phyloP scores from a whole-genome alignment of 768 basidiomycete genomes.

The Tricholoma sp. region DNA sequence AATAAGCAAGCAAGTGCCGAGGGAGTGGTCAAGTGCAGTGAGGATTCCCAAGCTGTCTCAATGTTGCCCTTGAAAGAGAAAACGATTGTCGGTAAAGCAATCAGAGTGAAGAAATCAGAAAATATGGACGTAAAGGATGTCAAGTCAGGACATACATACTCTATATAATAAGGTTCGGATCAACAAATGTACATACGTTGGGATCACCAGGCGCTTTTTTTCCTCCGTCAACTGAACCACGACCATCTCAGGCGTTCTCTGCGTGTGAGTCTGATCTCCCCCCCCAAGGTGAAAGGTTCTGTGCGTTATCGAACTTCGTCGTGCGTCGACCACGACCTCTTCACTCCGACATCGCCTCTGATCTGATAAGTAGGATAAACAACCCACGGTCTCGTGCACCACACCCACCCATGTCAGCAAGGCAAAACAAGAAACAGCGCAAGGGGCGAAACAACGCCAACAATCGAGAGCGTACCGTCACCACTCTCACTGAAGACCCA shows the following conservation, averaged over 20 bases:
- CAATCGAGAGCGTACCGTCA: conserved; percentile 63
- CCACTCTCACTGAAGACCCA: conserved; percentile 58
- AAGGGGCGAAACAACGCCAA: conserved; percentile 49
- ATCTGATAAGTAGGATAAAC: conserved; percentile 17
- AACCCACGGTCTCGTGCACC: conserved; percentile 9
- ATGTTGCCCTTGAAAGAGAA: neutral
- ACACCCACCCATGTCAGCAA: conserved; percentile 44
- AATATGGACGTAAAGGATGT: neutral
- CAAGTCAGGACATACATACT: neutral
- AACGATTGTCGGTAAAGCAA: neutral
- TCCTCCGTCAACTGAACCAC: conserved; percentile 9
- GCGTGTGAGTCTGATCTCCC: neutral
- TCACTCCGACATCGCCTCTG: conserved; percentile 16
- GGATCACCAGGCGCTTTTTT: conserved; percentile 1
- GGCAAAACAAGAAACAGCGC: conserved; percentile 57
- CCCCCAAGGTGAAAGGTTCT: neutral
- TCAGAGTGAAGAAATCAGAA: conserved; percentile 2
- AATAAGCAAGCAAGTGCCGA: neutral
- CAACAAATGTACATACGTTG: conserved; percentile 17
- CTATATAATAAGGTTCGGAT: conserved; percentile 16
- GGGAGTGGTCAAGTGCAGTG: neutral
- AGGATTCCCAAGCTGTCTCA: neutral
- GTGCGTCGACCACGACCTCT: conserved; percentile 5
- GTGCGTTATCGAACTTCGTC: neutral
- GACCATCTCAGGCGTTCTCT: conserved; percentile 2